Percentiles rank a stretch among this genome's conserved stretches.
phyloP scores from a whole-genome alignment of 768 basidiomycete species.

The Mycena chlorophos region DNA sequence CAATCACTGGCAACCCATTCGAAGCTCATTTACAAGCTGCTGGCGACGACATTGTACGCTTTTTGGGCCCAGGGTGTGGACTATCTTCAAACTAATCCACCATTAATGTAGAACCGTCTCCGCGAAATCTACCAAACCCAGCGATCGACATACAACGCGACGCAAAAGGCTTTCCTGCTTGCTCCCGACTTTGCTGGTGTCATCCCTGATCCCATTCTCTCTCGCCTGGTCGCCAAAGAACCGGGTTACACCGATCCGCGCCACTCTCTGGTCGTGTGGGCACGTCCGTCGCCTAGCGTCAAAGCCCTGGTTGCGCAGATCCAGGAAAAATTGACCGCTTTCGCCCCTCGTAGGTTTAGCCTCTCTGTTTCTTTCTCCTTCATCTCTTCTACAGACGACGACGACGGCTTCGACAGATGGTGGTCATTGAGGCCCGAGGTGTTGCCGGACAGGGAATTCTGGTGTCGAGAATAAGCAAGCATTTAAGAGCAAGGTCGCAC shows the following conservation, averaged over 20 bases:
- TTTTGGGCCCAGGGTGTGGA: too few species aligned
- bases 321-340: not conserved
- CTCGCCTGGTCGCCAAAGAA: not conserved
- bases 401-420: too few species aligned
- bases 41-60: too few species aligned
- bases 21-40: too few species aligned
- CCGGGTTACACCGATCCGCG: not conserved
- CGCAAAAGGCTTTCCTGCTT: not conserved
- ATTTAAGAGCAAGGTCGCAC: too few species aligned
- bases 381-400: too few species aligned
- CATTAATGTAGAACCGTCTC: not conserved
- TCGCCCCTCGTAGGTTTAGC: not conserved
- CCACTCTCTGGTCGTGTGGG: not conserved
- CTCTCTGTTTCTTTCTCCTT: not conserved
- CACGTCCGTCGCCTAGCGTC: not conserved
- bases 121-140: constrained; percentile 16
- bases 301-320: not conserved
- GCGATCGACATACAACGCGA: constrained; percentile 27
- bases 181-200: not conserved
- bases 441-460: too few species aligned
- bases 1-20: too few species aligned
- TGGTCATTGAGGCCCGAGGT: too few species aligned
- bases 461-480: too few species aligned
- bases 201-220: not conserved
- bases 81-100: too few species aligned